Evolutionary conservation across 2,329 filamentous ascomycete species (phyloP), one percentile per base, ranked within the genome.

Genomic region (Xylaria digitata): DNA sequence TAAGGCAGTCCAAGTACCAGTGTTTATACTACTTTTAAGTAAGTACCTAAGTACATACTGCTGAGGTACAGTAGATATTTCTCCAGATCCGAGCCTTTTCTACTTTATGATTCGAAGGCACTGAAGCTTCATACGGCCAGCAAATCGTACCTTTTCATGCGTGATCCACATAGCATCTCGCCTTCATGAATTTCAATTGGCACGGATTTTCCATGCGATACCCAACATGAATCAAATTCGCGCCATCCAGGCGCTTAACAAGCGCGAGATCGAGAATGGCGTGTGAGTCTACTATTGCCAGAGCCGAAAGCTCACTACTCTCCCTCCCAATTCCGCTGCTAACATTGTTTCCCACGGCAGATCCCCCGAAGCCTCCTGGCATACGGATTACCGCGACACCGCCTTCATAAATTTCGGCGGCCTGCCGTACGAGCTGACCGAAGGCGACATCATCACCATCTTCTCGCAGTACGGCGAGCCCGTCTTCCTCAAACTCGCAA

Each of bases 391-490:
- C 82, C 92, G 93, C 81, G 96, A 97, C 82, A 98, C 96, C 1
- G 96, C 96, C 66, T 99, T 95, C 80, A 84, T 99, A 78, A 97
- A 97, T 84, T 94, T 99, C 73, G 96, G 96, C 76, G 95, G 95
- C 32, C 86, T 99, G 13, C 93, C 94, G 3, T 97, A 92, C 80
- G 93, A 97, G 75, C 86, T 99, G 46, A 94, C 93, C 55, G 96
- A 99, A 82, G 96, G 96, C 80, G 96, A 99, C 80, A 87, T 99
- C 69, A 89, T 98, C 72, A 94, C 94, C 11, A 96, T 99, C 67
- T 99, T 98, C 83, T 97, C 94, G 6, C 96, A 99, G 79, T 99
- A 91, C 77, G 96, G 96, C 74, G 95, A 98, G 77, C 96, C 96
- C 1, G 92, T 94, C 2, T 96, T 95, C 80, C 86, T 99, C 66